A percentile compares a stretch with the other conserved stretches of the same genome.
phyloP scores from a whole-genome alignment of 2,329 filamentous ascomycete species.

The Gnomoniopsis sp. region DNA sequence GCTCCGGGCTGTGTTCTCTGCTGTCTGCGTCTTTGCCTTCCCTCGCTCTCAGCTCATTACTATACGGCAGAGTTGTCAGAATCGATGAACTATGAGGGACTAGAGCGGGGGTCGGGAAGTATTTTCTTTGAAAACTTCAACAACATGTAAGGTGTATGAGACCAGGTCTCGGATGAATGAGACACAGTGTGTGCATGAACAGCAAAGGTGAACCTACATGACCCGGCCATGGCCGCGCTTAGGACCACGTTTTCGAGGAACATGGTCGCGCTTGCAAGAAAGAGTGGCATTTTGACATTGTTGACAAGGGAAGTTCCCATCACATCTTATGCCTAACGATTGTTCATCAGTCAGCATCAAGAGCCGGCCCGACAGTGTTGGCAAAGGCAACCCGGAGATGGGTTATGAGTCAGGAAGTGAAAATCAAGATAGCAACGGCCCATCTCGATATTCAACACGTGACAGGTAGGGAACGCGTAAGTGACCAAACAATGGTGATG shows the following conservation, averaged over 20 bases:
- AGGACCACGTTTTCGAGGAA: constrained; percentile 62
- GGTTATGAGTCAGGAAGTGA: constrained; percentile 7
- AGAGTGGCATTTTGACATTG: constrained; percentile 58
- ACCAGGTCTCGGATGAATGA: not conserved
- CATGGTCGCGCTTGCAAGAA: constrained; percentile 61
- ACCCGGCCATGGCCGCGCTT: constrained; percentile 61
- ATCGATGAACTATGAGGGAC: not conserved
- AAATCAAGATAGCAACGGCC: constrained; percentile 18
- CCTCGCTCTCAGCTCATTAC: constrained; percentile 52
- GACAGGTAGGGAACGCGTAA: not conserved
- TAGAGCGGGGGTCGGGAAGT: not conserved
- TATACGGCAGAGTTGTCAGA: constrained; percentile 4
- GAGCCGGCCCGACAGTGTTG: not conserved
- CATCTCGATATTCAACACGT: not conserved
- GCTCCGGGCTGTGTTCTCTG: constrained; percentile 36
- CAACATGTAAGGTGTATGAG: not conserved
- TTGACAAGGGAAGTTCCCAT: constrained; percentile 51
- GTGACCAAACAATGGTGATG: not conserved
- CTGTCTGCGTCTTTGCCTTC: constrained; percentile 40
- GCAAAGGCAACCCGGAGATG: not conserved
- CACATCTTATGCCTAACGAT: constrained; percentile 39
- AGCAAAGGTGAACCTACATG: constrained; percentile 31
- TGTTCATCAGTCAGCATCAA: constrained; percentile 8
- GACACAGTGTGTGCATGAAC: not conserved
- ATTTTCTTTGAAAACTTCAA: not conserved